These are phyloP conservation scores for Xylariomycetidae sp. DNA, from an alignment of 2,329 filamentous ascomycete species.

Conservation along the genomic window DNA sequence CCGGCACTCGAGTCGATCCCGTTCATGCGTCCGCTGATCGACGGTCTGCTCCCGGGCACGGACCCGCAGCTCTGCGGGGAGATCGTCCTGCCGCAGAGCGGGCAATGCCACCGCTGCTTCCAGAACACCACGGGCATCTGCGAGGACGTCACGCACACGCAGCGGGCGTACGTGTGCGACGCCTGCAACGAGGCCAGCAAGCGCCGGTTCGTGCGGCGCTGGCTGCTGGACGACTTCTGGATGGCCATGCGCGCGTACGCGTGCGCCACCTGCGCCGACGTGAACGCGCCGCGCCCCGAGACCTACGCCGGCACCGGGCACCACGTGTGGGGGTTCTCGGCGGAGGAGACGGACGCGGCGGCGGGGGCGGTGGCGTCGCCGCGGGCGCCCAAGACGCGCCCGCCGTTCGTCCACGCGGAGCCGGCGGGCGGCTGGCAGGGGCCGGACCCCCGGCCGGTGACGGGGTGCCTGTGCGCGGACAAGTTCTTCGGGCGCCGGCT, in stretches of 20 bases:
- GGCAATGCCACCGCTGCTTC: not conserved
- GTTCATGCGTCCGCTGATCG: not conserved
- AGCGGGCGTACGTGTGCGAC: constrained; percentile 12
- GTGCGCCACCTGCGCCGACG: constrained; percentile 25
- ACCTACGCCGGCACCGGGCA: constrained; percentile 9
- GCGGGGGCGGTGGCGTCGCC: not conserved
- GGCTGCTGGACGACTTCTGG: not conserved
- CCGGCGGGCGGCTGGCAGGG: constrained; percentile 5
- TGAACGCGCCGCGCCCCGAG: not conserved
- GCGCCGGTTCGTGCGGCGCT: constrained; percentile 10
- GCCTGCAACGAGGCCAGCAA: constrained; percentile 21
- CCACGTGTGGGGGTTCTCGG: constrained; percentile 23
- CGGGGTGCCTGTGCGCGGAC: constrained; percentile 32
- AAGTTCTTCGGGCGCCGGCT: constrained; percentile 29
- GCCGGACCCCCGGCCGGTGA: constrained; percentile 17
- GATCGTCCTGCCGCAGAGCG: not conserved
- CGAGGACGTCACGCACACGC: constrained; percentile 13
- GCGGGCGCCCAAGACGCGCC: not conserved
- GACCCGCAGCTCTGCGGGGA: not conserved
- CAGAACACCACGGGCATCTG: constrained; percentile 6
- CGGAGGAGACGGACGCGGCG: not conserved
- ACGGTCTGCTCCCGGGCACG: not conserved
- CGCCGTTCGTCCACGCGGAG: not conserved
- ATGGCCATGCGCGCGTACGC: constrained; percentile 23
- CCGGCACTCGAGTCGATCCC: constrained; percentile 5